Base-by-base conservation (phyloP, 177 flowering plant genomes). In the Vitis hybrid region DNA sequence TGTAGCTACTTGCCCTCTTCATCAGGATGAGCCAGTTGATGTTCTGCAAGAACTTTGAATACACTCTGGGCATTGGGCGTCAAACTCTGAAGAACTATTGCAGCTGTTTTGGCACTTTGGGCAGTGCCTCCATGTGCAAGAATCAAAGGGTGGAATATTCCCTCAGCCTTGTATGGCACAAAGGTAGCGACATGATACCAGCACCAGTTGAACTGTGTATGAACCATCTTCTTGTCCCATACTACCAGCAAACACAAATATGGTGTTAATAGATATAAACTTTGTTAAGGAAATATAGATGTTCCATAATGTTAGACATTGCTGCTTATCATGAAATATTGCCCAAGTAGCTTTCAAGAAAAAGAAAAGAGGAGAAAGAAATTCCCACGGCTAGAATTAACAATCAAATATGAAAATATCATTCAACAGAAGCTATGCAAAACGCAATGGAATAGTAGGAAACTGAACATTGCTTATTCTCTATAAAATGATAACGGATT, bases 201-300 rank as follows among this genome's bases (percentile, higher is more conserved):
- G 76, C 82, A 90, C 99, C 99, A 95, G 80, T 91, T 91, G 77
- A 91, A 95, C 72, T 93, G 97, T 52, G 91, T 85, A 73, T 91
- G 90, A 69, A 90, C 97, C 99, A 91, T 91, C 86, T 90, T 91
- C 88, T 95, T 95, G 84, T 95, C 97, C 99, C 98, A 95, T 82
- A 93, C 99, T 95, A 60, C 21, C 74, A 78, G 19, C 59, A 73
- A 70, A 67, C 16, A 48, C 30, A 21, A 35, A 35, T 30, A 64
- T 9, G 8, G 58, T 2, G 12, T 40, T 50, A 54, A 57, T 11
- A 49, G 49, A 13, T 21, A 64, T 15, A 59, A 64, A 40, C 12
- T 35, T 70, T 67, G 19, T 66, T 24, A 24, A 15, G 15, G 46
- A 65, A 18, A 15, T 15, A 15, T 19, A 52, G 6, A 15, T 12